Base-by-base conservation (phyloP, 108 stramenopile genomes). In the Mayamaea pseudoterrestris region DNA sequence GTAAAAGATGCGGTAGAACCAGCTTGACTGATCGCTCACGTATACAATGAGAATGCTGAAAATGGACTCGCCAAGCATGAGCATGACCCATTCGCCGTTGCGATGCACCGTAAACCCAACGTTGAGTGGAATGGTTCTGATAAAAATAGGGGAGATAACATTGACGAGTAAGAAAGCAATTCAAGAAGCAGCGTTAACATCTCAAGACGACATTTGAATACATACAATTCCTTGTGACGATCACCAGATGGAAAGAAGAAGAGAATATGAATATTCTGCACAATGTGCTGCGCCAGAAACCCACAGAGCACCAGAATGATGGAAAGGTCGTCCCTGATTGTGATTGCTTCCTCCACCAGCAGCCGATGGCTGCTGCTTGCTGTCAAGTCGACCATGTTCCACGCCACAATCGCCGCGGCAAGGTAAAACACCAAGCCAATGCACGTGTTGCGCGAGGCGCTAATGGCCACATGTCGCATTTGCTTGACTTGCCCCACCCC, bases 61-160 rank as follows among this genome's bases (percentile, higher is more conserved):
- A 21, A 78, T 63, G 30, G 64, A 56, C 35, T 78, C 76, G 1
- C 76, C 76, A 20, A 78, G 44, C 69, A 78, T 73, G 7, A 78
- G 43, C 72, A 78, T 70, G 18, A 42, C 73, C 76, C 76, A 78
- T 45, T 78, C 76, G 11, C 76, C 76, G 28, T 70, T 55, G 3
- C 76, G 36, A 47, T 78, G 76, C 12, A 71, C 63, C 35, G 47
- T 35, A 53, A 63, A 73, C 25, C 70, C 70, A 30, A 69, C 45
- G 42, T 75, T 65, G 37, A 62, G 36, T 1, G 73, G 73, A 1
- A 76, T 31, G 8, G 25, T 34, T 40, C 14, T 29, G 11, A 35
- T 13, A 35, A 27, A 47, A 29, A 9, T 18, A 8, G 28, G 8
- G 2, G 43, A 23, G 18, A n/a, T 23, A 44, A 24, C n/a, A 18